Conservation (phyloP, 345 rosid genomes). For the Gossypium herbaceum region DNA sequence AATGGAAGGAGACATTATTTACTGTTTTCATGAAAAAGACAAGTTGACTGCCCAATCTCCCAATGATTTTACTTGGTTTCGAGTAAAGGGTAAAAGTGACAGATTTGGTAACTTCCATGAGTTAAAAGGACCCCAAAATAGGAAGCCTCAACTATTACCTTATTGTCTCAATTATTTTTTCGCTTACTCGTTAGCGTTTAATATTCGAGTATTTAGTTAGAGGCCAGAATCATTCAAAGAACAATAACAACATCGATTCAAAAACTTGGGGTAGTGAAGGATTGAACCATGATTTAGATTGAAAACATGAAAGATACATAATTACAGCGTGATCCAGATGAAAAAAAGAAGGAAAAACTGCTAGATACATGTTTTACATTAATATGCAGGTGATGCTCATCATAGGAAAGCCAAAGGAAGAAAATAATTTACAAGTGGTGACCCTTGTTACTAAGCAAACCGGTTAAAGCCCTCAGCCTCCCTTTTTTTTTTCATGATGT, state of each 20-base stretch:
- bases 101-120: too few relatives aligned
- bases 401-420: neutral
- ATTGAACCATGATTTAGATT: neutral
- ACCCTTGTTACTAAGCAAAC: constrained; percentile 9
- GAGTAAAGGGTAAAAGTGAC: too few relatives aligned
- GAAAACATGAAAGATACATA: neutral
- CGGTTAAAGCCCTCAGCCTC: neutral
- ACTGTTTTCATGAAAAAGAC: neutral
- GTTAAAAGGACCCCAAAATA: neutral
- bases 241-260: too few relatives aligned
- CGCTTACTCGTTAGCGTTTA: too few relatives aligned
- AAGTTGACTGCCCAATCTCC: neutral
- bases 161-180: too few relatives aligned
- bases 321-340: neutral
- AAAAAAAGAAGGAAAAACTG: neutral
- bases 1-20: neutral
- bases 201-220: too few relatives aligned
- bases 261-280: neutral
- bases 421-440: constrained; percentile 21
- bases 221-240: too few relatives aligned
- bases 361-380: neutral
- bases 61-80: neutral
- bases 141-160: neutral
- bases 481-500: constrained; percentile 12
- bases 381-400: neutral